phyloP scores from a whole-genome alignment of 2,329 filamentous ascomycete genomes.

The Lasiodiplodia sp. region DNA sequence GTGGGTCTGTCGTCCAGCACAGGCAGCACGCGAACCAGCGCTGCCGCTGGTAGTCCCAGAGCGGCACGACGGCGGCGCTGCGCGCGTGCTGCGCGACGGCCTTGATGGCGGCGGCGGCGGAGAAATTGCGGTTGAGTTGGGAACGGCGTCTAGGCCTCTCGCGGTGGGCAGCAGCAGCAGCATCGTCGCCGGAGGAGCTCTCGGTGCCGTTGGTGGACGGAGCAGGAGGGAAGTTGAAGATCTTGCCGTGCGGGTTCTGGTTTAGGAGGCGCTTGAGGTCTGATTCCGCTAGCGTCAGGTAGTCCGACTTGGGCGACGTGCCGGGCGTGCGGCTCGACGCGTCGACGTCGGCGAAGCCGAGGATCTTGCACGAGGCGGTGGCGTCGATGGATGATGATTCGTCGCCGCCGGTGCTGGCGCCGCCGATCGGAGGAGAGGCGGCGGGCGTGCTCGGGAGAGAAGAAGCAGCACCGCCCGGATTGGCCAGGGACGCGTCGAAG shows the following conservation, averaged over 20 bases:
- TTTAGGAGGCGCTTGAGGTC: constrained; percentile 34
- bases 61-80: constrained; percentile 47
- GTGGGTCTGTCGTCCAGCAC: constrained; percentile 47
- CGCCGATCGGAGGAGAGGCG: not conserved
- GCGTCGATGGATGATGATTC: no score
- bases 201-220: no score
- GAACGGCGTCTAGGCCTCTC: no score
- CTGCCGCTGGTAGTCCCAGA: constrained; percentile 49
- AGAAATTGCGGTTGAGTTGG: no score
- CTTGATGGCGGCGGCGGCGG: not conserved
- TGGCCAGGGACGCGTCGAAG: constrained; percentile 42
- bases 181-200: not conserved
- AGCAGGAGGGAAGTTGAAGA: constrained; percentile 22
- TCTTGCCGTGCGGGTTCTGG: constrained; percentile 29
- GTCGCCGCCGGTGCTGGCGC: no score
- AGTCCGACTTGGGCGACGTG: not conserved
- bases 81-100: constrained; percentile 40
- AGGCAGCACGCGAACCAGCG: constrained; percentile 48
- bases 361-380: constrained; percentile 31
- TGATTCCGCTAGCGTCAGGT: constrained; percentile 36
- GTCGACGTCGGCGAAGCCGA: constrained; percentile 32
- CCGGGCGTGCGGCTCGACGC: constrained; percentile 20
- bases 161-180: no score
- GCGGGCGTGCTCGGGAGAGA: not conserved
- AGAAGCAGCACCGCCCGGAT: not conserved